Evolutionary conservation across 192 early-diverging fungal genomes (phyloP).

Genomic region (Helicostylum pulchrum): DNA sequence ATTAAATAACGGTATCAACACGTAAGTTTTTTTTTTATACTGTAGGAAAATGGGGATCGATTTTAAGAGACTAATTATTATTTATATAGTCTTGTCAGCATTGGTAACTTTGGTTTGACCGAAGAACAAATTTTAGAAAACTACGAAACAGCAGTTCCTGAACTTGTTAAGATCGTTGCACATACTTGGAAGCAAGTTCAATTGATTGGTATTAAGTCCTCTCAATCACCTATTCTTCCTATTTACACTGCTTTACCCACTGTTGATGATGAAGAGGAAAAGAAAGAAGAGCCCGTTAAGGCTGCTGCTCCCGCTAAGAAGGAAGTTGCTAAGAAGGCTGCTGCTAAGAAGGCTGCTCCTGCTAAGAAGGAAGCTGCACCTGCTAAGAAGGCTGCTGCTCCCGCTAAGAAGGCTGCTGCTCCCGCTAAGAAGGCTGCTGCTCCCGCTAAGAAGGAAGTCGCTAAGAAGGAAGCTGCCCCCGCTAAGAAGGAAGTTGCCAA

Average conservation of each 20-base stretch:
- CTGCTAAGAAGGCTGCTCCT: neutral
- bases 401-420: neutral
- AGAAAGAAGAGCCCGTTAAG: neutral
- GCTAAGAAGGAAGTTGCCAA: neutral
- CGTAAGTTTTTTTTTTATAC: neutral
- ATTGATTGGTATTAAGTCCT: constrained; percentile 78
- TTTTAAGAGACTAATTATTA: neutral
- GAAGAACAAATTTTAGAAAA: constrained; percentile 70
- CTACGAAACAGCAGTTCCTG: constrained; percentile 57
- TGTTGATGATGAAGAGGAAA: neutral
- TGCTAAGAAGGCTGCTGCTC: neutral
- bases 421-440: neutral
- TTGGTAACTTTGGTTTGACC: constrained; percentile 64
- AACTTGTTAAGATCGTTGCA: constrained; percentile 63
- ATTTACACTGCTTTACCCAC: constrained; percentile 68
- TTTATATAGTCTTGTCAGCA: constrained; percentile 58
- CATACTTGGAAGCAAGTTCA: constrained; percentile 83
- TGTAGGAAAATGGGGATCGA: neutral
- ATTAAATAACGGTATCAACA: neutral
- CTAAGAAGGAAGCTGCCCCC: too few relatives aligned
- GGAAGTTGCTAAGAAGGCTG: too few relatives aligned
- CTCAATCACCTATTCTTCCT: constrained; percentile 71
- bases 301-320: too few relatives aligned
- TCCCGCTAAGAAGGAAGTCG: neutral
- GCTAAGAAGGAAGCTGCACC: neutral